Evolutionary conservation across 805 yeast species (phyloP).

Genomic region (Grigorovia humatica): DNA sequence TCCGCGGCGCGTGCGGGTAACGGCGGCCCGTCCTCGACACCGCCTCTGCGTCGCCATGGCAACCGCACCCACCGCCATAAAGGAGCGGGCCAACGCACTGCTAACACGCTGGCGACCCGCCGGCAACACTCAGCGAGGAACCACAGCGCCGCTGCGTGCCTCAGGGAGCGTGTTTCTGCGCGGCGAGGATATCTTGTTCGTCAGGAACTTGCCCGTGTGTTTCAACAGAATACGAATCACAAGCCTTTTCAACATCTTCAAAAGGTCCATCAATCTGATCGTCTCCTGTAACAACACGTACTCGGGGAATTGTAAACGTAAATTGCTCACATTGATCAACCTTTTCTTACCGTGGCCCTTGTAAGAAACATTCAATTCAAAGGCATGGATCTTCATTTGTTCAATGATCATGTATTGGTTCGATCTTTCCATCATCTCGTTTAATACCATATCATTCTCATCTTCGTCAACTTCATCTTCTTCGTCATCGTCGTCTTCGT

Average conservation of each 20-base stretch:
- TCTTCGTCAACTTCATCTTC: slow-evolving; percentile 5
- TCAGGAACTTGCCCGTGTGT: slow-evolving; percentile 68
- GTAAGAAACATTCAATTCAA: slow-evolving; percentile 58
- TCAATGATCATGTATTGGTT: slow-evolving; percentile 61
- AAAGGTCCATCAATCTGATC: slow-evolving; percentile 64
- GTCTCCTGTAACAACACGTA: slow-evolving; percentile 49
- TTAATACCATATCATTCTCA: slow-evolving; percentile 8
- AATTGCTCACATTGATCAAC: slow-evolving; percentile 67
- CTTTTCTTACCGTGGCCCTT: slow-evolving; percentile 62
- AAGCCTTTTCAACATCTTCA: slow-evolving; percentile 50
- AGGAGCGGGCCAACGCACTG: not conserved
- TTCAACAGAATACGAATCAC: slow-evolving; percentile 46
- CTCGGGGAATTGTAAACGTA: slow-evolving; percentile 55
- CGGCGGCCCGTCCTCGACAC: not conserved
- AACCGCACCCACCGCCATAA: not conserved
- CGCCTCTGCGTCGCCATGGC: not conserved
- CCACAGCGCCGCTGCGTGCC: no score
- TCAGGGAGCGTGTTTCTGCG: not conserved
- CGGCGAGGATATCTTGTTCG: slow-evolving; percentile 48
- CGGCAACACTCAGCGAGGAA: no score
- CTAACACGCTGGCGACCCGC: not conserved
- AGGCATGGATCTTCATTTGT: slow-evolving; percentile 40
- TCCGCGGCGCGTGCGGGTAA: not conserved
- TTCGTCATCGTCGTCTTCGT: not conserved
- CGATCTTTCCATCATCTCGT: slow-evolving; percentile 68